Evolutionary conservation across 805 yeast genomes (phyloP), one percentile per base, ranked within the genome.

Genomic region (Wickerhamiella allomyrinae): DNA sequence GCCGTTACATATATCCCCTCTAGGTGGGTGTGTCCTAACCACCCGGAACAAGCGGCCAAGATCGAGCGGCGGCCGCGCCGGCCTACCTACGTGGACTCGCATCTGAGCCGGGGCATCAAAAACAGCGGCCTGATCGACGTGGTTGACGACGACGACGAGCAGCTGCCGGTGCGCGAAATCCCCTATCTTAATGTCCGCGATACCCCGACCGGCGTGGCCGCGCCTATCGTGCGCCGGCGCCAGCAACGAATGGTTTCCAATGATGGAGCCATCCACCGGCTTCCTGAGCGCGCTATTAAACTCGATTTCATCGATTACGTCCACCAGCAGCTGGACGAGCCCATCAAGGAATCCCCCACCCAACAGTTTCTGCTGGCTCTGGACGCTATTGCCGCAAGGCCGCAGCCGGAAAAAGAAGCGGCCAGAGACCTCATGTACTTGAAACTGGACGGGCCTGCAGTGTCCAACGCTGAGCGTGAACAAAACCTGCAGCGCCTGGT

Each of bases 11-110:
- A 79, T 5, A 73, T 79, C 15, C 83, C 91, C 2, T 67, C 68
- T 36, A 82, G 78, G 58, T 89, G 95, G 97, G 77, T 74, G 62
- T 91, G 95, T 59, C 97, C 95, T 2, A 79, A 81, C 50, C 55
- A 50, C 34, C 49, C 41, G 3, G 46, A 41, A 3, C n/a, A 36
- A 7, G 33, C 41, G 11, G 35, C 37, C 3, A 47, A 38, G 34
- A 34, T 52, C 23, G 57, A 58, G 8, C 43, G 57, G 8, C 33
- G 65, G 60, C 53, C 66, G 71, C 49, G 71, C 67, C 49, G 71
- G 69, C 49, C 74, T 74, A 59, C 67, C 4, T 61, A 69, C 20
- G 56, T 76, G 7, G 81, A 78, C 43, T 78, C 81, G 3, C 60
- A 65, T 17, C 61, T 75, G 43, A 56, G 70, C 1, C 62, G 77